Evolutionary conservation across 2,329 filamentous ascomycete species (phyloP), one percentile per base, ranked within the genome.

Genomic region (Monosporascus sp.): DNA sequence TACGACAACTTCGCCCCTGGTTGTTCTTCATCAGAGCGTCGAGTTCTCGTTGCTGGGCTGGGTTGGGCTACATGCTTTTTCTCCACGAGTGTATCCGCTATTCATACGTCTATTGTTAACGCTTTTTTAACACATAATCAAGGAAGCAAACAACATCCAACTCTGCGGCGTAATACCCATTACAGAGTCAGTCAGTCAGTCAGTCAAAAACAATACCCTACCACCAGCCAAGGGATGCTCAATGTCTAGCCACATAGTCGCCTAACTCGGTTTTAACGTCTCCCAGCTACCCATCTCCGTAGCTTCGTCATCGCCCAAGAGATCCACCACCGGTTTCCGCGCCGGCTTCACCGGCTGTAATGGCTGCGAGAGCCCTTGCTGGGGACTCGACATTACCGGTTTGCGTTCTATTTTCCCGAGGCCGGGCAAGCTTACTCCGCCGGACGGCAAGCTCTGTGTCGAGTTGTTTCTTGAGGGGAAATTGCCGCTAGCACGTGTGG

Each of bases 201-300:
- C 11, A 35, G 4, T 35, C 31, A 35, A 14, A 22, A 14, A 24
- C 5, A 57, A 55, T 5, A 51, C 45, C 24, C 24, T 59, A 56
- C 41, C 57, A 58, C 53, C 51, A 54, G 38, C 60, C 56, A 20
- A 61, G 55, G 4, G 31, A 35, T 35, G 5, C 31, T 5, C 31
- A 5, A 11, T 5, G 5, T 35, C 31, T 35, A 35, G 31, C 9
- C 31, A 56, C 44, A 63, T 44, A 15, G 52, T 62, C 57, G 17
- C 63, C 58, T 68, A 69, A 47, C 63, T 69, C 39, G 80, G 80
- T 63, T 79, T 79, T 61, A 83, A 60, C 5, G 79, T 77, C 61
- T 82, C 78, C 79, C 80, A 83, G 22, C 76, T 73, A 14, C 75
- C 75, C 66, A 81, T 70, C 38, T 75, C 76, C 3, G 55, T 68